Conservation (phyloP, 768 basidiomycete genomes). For the Lactarius sanguifluus region DNA sequence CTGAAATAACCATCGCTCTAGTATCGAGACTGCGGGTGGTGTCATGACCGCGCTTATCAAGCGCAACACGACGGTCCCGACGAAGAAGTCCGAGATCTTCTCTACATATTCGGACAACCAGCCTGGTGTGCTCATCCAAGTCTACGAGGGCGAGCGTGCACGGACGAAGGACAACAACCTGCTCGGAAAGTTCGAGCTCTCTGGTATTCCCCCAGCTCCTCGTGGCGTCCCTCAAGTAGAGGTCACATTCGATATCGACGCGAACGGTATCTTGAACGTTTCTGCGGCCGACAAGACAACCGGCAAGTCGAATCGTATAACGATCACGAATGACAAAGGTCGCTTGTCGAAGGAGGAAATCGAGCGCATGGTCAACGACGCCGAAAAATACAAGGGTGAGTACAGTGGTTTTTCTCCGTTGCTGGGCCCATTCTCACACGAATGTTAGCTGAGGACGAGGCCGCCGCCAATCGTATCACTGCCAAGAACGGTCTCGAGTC, state of each 20-base stretch:
- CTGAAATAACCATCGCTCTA: slow-evolving; percentile 19
- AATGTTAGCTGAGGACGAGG: slow-evolving; percentile 77
- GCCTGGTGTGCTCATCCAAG: slow-evolving; percentile 97
- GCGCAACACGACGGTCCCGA: slow-evolving; percentile 97
- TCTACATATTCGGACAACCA: slow-evolving; percentile 99
- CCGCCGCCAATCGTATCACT: slow-evolving; percentile 75
- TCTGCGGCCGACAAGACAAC: slow-evolving; percentile 96
- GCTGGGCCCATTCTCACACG: slow-evolving; percentile 21
- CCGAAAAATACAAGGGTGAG: slow-evolving; percentile 87
- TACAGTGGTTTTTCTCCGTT: slow-evolving; percentile 14
- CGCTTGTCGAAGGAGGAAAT: slow-evolving; percentile 97
- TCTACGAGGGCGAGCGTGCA: slow-evolving; percentile 97
- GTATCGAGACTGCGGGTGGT: slow-evolving; percentile 99
- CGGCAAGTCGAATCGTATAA: slow-evolving; percentile 92
- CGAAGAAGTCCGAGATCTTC: slow-evolving; percentile 98
- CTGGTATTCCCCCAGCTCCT: slow-evolving; percentile 93
- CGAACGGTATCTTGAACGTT: slow-evolving; percentile 95
- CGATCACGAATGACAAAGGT: slow-evolving; percentile 96
- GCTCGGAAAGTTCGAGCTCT: slow-evolving; percentile 97
- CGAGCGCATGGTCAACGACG: slow-evolving; percentile 94
- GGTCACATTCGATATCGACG: slow-evolving; percentile 97
- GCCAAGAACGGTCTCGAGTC: slow-evolving; percentile 94
- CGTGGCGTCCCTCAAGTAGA: slow-evolving; percentile 98
- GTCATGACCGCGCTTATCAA: slow-evolving; percentile 99
- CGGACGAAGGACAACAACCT: slow-evolving; percentile 99